Evolutionary conservation across 371 early-diverging fungal genomes (phyloP).

Genomic region (Umbelopsis sp.): DNA sequence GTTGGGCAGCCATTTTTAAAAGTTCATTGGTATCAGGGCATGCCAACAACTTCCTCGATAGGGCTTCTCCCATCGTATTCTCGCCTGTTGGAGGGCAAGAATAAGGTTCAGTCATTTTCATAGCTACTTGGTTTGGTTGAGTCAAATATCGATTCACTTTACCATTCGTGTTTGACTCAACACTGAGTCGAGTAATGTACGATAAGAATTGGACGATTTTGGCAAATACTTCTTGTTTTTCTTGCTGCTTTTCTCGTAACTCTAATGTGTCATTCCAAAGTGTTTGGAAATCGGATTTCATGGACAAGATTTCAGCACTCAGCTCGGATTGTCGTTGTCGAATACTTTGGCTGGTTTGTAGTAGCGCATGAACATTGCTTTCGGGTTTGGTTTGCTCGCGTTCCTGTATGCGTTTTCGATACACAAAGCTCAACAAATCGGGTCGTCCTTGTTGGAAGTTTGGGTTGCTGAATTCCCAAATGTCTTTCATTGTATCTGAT

Average conservation of each 20-base stretch:
- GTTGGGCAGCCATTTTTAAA: not conserved
- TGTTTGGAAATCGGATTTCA: conserved; percentile 81
- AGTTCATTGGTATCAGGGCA: conserved; percentile 22
- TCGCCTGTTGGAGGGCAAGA: conserved; percentile 11
- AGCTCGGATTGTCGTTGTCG: conserved; percentile 85
- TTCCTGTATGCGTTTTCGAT: conserved; percentile 53
- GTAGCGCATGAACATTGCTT: conserved; percentile 47
- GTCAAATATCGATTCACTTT: not conserved
- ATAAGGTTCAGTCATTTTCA: not conserved
- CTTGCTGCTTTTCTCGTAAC: conserved; percentile 75
- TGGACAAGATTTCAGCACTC: conserved; percentile 73
- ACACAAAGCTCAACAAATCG: conserved; percentile 52
- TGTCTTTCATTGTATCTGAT: conserved; percentile 36
- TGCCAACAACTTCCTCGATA: conserved; percentile 20
- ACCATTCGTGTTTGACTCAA: not conserved
- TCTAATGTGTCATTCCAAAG: conserved; percentile 82
- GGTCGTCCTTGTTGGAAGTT: conserved; percentile 56
- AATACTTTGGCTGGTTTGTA: conserved; percentile 79
- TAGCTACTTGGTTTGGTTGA: not conserved
- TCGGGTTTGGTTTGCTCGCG: conserved; percentile 41
- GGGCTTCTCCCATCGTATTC: conserved; percentile 25
- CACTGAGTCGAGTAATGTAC: conserved; percentile 4
- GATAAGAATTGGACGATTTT: conserved; percentile 83
- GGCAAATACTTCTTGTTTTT: conserved; percentile 86
- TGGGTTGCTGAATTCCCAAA: conserved; percentile 61